Conservation (phyloP, 441 rosid genomes). For the Pelargonium citronellum region DNA sequence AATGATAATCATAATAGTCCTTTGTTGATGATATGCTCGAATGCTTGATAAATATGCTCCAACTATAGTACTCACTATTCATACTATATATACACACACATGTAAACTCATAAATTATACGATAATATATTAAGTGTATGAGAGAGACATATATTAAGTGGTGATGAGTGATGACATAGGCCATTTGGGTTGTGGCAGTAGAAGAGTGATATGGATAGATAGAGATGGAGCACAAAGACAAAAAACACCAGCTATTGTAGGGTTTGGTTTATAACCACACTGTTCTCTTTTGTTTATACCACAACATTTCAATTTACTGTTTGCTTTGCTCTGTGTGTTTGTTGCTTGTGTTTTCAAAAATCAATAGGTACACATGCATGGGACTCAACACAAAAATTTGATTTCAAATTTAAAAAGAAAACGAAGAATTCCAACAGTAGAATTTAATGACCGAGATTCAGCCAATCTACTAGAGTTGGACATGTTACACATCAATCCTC, state of each 20-base stretch:
- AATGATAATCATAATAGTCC: too few species aligned
- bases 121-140: too few species aligned
- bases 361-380: neutral
- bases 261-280: neutral
- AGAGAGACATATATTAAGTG: neutral
- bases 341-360: neutral
- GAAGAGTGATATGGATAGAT: neutral
- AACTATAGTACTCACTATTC: too few species aligned
- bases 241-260: conserved; percentile 1
- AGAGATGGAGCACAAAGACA: neutral
- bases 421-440: too few species aligned
- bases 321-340: neutral
- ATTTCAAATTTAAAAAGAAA: too few species aligned
- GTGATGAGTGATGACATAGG: neutral
- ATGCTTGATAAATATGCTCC: too few species aligned
- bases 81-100: too few species aligned
- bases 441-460: too few species aligned
- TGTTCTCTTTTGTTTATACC: neutral
- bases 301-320: neutral
- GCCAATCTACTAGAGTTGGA: too few species aligned
- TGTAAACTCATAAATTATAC: too few species aligned
- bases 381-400: neutral
- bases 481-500: too few species aligned
- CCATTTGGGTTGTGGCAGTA: neutral
- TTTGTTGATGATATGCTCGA: too few species aligned